Evolutionary conservation across 2,329 filamentous ascomycete species (phyloP), one percentile per base, ranked within the genome.

Genomic region (Neonectria neomacrospora): DNA sequence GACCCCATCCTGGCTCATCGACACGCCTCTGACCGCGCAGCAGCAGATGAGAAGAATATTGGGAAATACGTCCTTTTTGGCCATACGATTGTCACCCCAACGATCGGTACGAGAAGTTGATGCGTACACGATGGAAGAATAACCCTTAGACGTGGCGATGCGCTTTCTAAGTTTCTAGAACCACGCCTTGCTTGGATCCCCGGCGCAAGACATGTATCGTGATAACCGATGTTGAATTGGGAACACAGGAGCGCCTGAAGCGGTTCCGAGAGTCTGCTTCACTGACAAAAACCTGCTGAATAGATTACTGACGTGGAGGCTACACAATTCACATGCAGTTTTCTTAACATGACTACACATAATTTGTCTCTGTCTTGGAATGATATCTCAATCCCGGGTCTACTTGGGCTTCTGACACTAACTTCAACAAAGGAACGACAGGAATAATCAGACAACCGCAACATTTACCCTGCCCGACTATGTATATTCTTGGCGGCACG

Each of bases 211-310:
- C 10, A n/a, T 32, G 39, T 28, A 56, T 56, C 22, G 39, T 56
- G 39, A 42, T 22, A 58, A 55, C 52, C 47, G 52, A 56, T 61
- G 18, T 57, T 50, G 32, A 50, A 50, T 10, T 23, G n/a, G 50
- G 14, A 44, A n/a, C 45, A 45, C 37, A 18, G n/a, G 22, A 10
- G 18, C 34, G 28, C 32, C 39, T 5, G 26, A 34, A n/a, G 9
- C 9, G 45, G 18, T 11, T 14, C 30, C 51, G 37, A 55, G 30
- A 3, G 44, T n/a, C 23, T 39, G 11, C 37, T 51, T 48, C 23
- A 47, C 44, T 47, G 23, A 47, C 28, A 12, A 45, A n/a, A 28
- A 6, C n/a, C n/a, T n/a, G n/a, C 14, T 47, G 47, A 20, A n/a
- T 14, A 5, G 6, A 50, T 32, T 9, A 50, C 47, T 16, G 30